Conservation (phyloP, 805 yeast species). For the Geotrichum ghanense region DNA sequence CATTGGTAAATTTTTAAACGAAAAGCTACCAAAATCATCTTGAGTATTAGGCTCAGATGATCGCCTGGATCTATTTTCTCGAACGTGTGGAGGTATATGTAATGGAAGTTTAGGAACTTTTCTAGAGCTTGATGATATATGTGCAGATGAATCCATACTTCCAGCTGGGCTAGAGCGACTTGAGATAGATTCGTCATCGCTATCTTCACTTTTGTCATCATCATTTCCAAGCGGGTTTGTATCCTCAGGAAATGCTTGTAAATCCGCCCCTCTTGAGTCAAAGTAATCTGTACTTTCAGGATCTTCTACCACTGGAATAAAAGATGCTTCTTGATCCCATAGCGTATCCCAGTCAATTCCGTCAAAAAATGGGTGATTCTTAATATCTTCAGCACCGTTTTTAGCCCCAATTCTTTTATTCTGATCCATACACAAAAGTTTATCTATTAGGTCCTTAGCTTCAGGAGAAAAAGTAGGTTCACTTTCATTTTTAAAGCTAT, state of each 20-base stretch:
- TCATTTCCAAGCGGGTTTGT: constrained; percentile 20
- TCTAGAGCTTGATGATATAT: neutral
- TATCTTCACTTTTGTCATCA: constrained; percentile 8
- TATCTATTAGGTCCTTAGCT: constrained; percentile 64
- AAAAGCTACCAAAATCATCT: constrained; percentile 76
- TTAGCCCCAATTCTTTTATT: constrained; percentile 54
- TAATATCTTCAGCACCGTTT: constrained; percentile 68
- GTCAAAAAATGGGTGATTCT: constrained; percentile 63
- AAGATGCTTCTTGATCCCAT: constrained; percentile 60
- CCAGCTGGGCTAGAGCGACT: constrained; percentile 12
- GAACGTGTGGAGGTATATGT: constrained; percentile 42
- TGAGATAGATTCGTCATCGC: constrained; percentile 27
- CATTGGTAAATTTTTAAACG: constrained; percentile 78
- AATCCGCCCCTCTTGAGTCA: constrained; percentile 78
- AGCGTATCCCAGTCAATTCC: constrained; percentile 65
- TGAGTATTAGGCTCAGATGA: constrained; percentile 54
- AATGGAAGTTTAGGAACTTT: constrained; percentile 25
- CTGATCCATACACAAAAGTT: constrained; percentile 55
- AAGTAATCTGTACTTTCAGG: constrained; percentile 89
- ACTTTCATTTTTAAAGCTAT: constrained; percentile 22
- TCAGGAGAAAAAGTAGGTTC: constrained; percentile 46
- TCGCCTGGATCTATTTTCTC: constrained; percentile 59
- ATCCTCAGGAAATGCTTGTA: constrained; percentile 45
- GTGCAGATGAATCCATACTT: neutral
- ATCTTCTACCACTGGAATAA: constrained; percentile 65